phyloP scores from a whole-genome alignment of 345 rosid species.

The Rhodomyrtus tomentosa region DNA sequence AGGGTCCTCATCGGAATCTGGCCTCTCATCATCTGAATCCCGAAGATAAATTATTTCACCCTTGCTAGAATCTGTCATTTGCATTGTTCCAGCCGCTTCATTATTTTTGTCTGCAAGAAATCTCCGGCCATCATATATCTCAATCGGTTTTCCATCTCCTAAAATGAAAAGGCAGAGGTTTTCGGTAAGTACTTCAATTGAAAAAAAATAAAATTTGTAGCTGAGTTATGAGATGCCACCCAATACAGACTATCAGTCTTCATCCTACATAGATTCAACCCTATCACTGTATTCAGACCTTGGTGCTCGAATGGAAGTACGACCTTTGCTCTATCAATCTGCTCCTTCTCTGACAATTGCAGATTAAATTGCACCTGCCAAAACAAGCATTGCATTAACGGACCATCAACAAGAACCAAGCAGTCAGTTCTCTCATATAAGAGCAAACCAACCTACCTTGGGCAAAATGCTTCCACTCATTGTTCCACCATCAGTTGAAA shows the following conservation, averaged over 20 bases:
- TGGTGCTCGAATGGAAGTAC: slow-evolving; percentile 97
- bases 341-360: slow-evolving; percentile 73
- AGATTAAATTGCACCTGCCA: slow-evolving; percentile 79
- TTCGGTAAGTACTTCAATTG: neutral
- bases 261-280: neutral
- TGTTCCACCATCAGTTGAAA: slow-evolving; percentile 31
- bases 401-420: neutral
- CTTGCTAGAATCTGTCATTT: slow-evolving; percentile 20
- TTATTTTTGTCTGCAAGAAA: slow-evolving; percentile 26
- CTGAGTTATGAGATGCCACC: neutral
- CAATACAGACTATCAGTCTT: neutral
- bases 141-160: slow-evolving; percentile 67
- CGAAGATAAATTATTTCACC: slow-evolving; percentile 83
- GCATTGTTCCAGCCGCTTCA: slow-evolving; percentile 18
- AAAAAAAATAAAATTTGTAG: neutral
- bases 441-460: slow-evolving; percentile 40
- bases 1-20: slow-evolving; percentile 96
- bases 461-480: slow-evolving; percentile 50
- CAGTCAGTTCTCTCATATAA: neutral
- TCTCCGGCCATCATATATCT: slow-evolving; percentile 78
- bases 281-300: slow-evolving; percentile 25
- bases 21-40: slow-evolving; percentile 92
- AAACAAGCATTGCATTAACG: slow-evolving; percentile 4
- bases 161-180: neutral
- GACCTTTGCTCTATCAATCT: slow-evolving; percentile 60